Evolutionary conservation across 805 yeast species (phyloP).

Genomic region (Tetrapisispora fleetii): DNA sequence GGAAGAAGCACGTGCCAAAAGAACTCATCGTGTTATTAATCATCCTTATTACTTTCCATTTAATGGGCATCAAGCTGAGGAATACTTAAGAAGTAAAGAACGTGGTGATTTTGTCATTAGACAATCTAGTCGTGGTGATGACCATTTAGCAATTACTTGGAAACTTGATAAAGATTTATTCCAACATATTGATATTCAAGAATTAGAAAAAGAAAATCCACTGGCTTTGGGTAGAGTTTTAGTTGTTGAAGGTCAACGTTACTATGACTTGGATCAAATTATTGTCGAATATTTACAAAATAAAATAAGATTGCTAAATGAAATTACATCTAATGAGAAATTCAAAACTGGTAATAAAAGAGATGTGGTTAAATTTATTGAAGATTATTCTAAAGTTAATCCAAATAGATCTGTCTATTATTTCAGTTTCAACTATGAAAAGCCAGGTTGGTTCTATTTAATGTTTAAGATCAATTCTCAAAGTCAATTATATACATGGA

Average conservation of each 20-base stretch:
- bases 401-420: slow-evolving; percentile 85
- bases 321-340: slow-evolving; percentile 78
- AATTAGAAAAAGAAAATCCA: slow-evolving; percentile 58
- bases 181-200: slow-evolving; percentile 84
- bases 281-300: slow-evolving; percentile 80
- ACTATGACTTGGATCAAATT: slow-evolving; percentile 87
- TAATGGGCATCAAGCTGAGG: slow-evolving; percentile 83
- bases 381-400: slow-evolving; percentile 82
- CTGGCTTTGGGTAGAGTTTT: slow-evolving; percentile 47
- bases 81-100: slow-evolving; percentile 74
- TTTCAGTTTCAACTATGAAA: slow-evolving; percentile 79
- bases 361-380: slow-evolving; percentile 80
- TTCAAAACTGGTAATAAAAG: slow-evolving; percentile 66
- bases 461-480: slow-evolving; percentile 73
- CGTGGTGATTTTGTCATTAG: slow-evolving; percentile 91
- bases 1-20: slow-evolving; percentile 56
- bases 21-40: slow-evolving; percentile 64
- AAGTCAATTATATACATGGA: slow-evolving; percentile 71
- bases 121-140: slow-evolving; percentile 85
- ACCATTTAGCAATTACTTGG: slow-evolving; percentile 91
- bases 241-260: slow-evolving; percentile 58
- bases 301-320: slow-evolving; percentile 71
- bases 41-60: slow-evolving; percentile 86
- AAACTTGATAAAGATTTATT: slow-evolving; percentile 83
- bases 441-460: slow-evolving; percentile 88